phyloP scores from a whole-genome alignment of 371 early-diverging fungal species.

The Mortierella sp. region DNA sequence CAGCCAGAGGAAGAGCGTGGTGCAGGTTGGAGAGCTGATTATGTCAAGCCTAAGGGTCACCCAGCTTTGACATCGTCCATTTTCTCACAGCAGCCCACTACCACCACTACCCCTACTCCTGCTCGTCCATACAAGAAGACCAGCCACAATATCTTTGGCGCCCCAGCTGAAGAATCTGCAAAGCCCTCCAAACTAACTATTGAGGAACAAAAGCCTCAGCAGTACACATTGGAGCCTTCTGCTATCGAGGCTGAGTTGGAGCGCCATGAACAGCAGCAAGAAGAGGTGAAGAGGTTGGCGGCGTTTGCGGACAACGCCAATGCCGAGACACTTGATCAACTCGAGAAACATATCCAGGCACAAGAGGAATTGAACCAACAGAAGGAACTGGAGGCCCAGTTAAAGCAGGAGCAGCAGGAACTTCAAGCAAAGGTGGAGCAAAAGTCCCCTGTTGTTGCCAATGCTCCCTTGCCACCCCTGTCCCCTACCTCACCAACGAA shows the following conservation, averaged over 20 bases:
- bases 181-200: not conserved
- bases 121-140: constrained; percentile 31
- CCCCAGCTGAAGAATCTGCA: constrained; percentile 10
- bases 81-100: constrained; percentile 17
- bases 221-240: constrained; percentile 24
- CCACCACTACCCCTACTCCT: not conserved
- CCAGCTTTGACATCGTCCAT: constrained; percentile 40
- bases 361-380: constrained; percentile 20
- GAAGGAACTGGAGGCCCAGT: not conserved
- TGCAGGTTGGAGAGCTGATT: constrained; percentile 42
- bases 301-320: not conserved
- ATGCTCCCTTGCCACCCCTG: constrained; percentile 1
- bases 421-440: not conserved
- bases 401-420: not conserved
- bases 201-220: not conserved
- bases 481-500: constrained; percentile 5
- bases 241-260: constrained; percentile 31
- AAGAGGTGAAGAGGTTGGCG: constrained; percentile 7
- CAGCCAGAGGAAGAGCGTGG: constrained; percentile 26
- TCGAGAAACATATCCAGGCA: constrained; percentile 22
- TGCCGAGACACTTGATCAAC: not conserved
- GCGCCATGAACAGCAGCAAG: constrained; percentile 20
- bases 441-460: constrained; percentile 1
- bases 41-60: constrained; percentile 44
- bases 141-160: constrained; percentile 39